phyloP scores from a whole-genome alignment of 768 basidiomycete species.

The Lenzites betulinus region DNA sequence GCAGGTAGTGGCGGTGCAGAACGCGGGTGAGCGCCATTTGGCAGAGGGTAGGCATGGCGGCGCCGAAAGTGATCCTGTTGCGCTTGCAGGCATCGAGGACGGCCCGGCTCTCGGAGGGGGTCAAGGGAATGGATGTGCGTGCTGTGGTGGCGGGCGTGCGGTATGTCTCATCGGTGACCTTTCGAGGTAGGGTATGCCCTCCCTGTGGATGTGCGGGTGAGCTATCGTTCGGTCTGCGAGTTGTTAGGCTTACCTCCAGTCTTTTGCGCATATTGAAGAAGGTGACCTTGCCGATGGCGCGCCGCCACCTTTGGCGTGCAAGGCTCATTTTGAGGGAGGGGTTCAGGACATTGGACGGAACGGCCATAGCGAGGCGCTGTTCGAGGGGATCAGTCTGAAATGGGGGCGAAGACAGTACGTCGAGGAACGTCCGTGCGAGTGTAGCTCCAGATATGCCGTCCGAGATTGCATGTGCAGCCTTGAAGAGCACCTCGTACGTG shows the following conservation, averaged over 20 bases:
- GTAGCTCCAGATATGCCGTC: constrained; percentile 49
- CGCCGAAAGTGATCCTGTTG: constrained; percentile 51
- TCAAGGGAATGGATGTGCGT: constrained; percentile 26
- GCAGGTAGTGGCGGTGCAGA: constrained; percentile 47
- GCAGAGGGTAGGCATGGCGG: constrained; percentile 48
- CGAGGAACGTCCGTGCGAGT: constrained; percentile 47
- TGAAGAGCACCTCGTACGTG: constrained; percentile 44
- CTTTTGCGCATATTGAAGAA: constrained; percentile 35
- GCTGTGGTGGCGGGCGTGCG: constrained; percentile 41
- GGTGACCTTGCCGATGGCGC: constrained; percentile 44
- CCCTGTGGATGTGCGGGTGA: constrained; percentile 40
- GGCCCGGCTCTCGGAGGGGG: constrained; percentile 31
- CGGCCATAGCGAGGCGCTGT: constrained; percentile 43
- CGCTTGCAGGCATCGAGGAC: constrained; percentile 44
- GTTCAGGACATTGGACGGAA: constrained; percentile 40
- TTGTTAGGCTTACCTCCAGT: constrained; percentile 35
- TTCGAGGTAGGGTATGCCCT: constrained; percentile 57
- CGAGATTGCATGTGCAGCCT: constrained; percentile 50
- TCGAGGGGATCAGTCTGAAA: constrained; percentile 31
- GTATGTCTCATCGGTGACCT: constrained; percentile 37
- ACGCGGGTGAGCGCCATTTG: constrained; percentile 57
- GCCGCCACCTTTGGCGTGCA: constrained; percentile 47
- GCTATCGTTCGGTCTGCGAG: too few species aligned
- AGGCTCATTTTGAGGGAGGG: constrained; percentile 36
- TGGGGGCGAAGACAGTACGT: constrained; percentile 37